Percentiles rank a stretch among this genome's conserved stretches.
These are phyloP conservation scores for Salix dunnii DNA, from an alignment of 345 rosid species.

Conservation along the genomic window DNA sequence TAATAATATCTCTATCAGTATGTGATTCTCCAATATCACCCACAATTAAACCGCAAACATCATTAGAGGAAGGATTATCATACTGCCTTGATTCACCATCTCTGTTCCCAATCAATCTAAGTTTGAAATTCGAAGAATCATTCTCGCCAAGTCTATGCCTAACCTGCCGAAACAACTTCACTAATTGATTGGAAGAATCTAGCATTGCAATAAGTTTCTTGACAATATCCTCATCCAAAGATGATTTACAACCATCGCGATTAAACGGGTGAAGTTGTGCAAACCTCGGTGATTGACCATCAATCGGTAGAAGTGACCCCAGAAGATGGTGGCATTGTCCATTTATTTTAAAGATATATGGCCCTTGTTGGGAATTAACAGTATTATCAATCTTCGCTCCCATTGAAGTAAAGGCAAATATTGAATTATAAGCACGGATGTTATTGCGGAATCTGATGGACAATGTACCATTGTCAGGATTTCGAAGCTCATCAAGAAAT, in stretches of 20 bases:
- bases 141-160: background rate
- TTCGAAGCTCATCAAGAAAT: background rate
- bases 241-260: rapidly evolving
- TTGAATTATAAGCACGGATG: background rate
- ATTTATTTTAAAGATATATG: background rate
- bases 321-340: background rate
- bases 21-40: background rate
- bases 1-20: background rate
- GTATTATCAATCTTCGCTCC: background rate
- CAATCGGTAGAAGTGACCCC: background rate
- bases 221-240: background rate
- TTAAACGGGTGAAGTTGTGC: background rate
- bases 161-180: background rate
- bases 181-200: background rate
- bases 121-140: background rate
- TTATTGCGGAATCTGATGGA: background rate
- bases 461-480: background rate
- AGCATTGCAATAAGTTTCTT: background rate
- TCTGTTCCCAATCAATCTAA: background rate
- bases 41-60: background rate
- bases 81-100: background rate
- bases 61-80: background rate
- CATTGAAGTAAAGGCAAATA: background rate
- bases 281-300: rapidly evolving
- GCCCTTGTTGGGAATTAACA: background rate